Base-by-base conservation (phyloP, 2,329 filamentous ascomycete species). In the Chrysoporthe puriensis region DNA sequence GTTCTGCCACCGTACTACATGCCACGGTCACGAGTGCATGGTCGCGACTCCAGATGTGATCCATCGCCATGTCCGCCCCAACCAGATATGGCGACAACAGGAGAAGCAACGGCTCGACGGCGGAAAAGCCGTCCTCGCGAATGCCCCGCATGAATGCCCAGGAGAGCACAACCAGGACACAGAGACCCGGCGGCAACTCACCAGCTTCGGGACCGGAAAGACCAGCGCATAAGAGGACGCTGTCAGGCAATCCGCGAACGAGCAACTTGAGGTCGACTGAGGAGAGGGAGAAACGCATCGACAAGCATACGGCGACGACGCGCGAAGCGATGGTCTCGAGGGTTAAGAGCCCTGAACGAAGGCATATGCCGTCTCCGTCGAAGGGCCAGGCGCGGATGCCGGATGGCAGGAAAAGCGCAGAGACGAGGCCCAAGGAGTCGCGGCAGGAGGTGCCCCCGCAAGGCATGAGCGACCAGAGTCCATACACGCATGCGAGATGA, bases 241-340 rank as follows among this genome's bases (percentile, higher is more conserved):
- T 85, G 1, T 90, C 88, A 16, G 85, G 84, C 13, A 86, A 87
- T 68, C 83, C 85, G 1, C 81, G 88, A 62, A 79, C 83, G 3
- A 76, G 78, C 21, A 85, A 81, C 74, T 81, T 83, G 71, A 77
- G 76, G 54, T 76, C 81, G 43, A 77, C 79, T 67, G 85, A 87
- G 70, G 84, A 87, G 75, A 79, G 86, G 70, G 84, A 87, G 75
- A 79, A 86, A 70, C 81, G 85, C 74, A 88, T 84, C 8, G 88
- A 90, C 77, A 83, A 81, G 74, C 75, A 83, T 73, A 75, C 87
- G 65, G 83, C 89, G 69, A 87, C 88, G 58, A 89, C 87, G 32
- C 81, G 86, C 67, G 90, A 93, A 74, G 88, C 87, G 65, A 76
- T 89, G 66, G 83, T 87, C 46, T 82, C 85, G 67, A 84, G 88